phyloP scores from a whole-genome alignment of 2,329 filamentous ascomycete species.

The Penicillium sp. region DNA sequence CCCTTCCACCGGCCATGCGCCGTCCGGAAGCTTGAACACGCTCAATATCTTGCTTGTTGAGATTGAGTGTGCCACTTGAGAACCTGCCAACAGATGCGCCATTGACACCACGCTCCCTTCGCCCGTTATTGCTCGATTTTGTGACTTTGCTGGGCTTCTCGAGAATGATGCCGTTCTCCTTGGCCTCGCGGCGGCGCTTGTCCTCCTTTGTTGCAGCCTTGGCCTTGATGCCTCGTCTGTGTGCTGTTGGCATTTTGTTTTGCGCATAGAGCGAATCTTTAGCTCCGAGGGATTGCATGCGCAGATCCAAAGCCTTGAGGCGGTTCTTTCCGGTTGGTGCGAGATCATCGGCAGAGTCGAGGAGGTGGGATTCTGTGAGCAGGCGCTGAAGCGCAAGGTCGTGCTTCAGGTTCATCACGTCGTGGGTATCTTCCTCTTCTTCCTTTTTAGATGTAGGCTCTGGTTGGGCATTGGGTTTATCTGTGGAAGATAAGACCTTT shows the following conservation, averaged over 20 bases:
- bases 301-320: slow-evolving; percentile 79
- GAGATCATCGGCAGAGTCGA: slow-evolving; percentile 60
- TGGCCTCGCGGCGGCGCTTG: slow-evolving; percentile 73
- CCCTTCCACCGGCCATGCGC: slow-evolving; percentile 21
- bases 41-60: slow-evolving; percentile 74
- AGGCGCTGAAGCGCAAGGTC: slow-evolving; percentile 90
- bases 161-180: slow-evolving; percentile 86
- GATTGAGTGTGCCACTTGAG: slow-evolving; percentile 72
- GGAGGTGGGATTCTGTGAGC: slow-evolving; percentile 86
- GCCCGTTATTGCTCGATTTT: slow-evolving; percentile 34
- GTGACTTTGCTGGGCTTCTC: slow-evolving; percentile 57
- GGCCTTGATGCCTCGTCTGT: slow-evolving; percentile 78
- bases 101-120: slow-evolving; percentile 66
- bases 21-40: slow-evolving; percentile 18
- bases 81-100: slow-evolving; percentile 79
- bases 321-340: slow-evolving; percentile 70
- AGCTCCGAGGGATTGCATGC: slow-evolving; percentile 78
- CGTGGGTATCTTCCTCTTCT: slow-evolving; percentile 60
- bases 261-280: slow-evolving; percentile 74
- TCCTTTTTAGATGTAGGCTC: slow-evolving; percentile 31
- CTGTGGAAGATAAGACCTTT: slow-evolving; percentile 50
- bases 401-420: slow-evolving; percentile 74
- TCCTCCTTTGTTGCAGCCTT: slow-evolving; percentile 68
- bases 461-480: slow-evolving; percentile 18
- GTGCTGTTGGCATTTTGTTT: slow-evolving; percentile 83